Conservation (phyloP, 192 early-diverging fungal genomes). For the Phycomyces blakesleeanus region DNA sequence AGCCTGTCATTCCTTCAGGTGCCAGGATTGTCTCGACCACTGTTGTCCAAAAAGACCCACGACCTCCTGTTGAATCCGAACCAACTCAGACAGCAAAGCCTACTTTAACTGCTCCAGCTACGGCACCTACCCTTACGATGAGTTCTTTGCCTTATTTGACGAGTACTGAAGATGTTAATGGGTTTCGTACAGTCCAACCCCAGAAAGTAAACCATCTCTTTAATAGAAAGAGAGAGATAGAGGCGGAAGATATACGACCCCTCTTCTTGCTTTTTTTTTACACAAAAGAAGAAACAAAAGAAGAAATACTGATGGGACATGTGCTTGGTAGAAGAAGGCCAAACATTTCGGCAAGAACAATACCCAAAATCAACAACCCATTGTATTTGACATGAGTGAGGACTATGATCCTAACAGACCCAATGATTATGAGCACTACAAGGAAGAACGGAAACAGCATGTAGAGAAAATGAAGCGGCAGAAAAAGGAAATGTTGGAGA, state of each 20-base stretch:
- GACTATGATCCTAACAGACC: slow-evolving; percentile 68
- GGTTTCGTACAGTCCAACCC: slow-evolving; percentile 22
- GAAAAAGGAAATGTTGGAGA: slow-evolving; percentile 20
- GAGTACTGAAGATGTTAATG: slow-evolving; percentile 33
- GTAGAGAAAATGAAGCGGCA: slow-evolving; percentile 31
- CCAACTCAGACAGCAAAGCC: neutral
- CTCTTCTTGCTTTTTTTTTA: neutral
- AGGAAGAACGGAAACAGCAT: slow-evolving; percentile 51
- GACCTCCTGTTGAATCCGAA: slow-evolving; percentile 1
- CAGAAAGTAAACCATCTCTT: slow-evolving; percentile 33
- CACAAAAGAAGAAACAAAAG: neutral
- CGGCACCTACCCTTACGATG: neutral
- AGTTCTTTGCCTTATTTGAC: slow-evolving; percentile 10
- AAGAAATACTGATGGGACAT: neutral
- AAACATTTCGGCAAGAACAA: slow-evolving; percentile 31
- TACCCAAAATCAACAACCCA: slow-evolving; percentile 20
- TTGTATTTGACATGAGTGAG: slow-evolving; percentile 42
- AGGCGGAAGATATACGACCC: neutral
- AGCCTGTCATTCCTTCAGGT: slow-evolving; percentile 28
- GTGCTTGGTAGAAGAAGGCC: slow-evolving; percentile 21
- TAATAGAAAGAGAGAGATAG: neutral
- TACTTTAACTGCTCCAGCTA: neutral
- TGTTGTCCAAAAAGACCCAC: slow-evolving; percentile 17
- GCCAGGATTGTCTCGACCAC: slow-evolving; percentile 28
- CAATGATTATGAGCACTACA: slow-evolving; percentile 71